A percentile compares a stretch with the other conserved stretches of the same genome.
Evolutionary conservation across 495 filamentous ascomycete genomes (phyloP).

Genomic region (Aspergillus conjunctus): DNA sequence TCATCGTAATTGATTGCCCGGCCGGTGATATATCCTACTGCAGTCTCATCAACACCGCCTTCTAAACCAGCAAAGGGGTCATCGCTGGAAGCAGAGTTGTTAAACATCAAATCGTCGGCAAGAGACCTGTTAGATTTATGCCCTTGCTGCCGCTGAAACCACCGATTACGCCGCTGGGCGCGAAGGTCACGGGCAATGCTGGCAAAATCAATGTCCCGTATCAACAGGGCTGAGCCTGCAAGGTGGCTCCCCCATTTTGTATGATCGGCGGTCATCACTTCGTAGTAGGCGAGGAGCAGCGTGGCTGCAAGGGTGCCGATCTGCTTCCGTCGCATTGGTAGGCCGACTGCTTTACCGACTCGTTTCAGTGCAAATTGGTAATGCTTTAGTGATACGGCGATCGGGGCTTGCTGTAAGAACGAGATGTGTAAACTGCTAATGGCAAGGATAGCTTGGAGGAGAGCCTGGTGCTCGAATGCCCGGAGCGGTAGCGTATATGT

Average conservation of each 20-base stretch:
- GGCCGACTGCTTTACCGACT: conserved; percentile 71
- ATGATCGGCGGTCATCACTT: conserved; percentile 93
- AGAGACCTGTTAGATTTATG: conserved; percentile 22
- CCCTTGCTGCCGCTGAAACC: conserved; percentile 28
- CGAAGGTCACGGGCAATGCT: conserved; percentile 71
- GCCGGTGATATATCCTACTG: conserved; percentile 50
- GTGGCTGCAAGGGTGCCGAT: conserved; percentile 85
- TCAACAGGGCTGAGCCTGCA: conserved; percentile 76
- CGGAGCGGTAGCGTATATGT: conserved; percentile 85
- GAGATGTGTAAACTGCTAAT: conserved; percentile 87
- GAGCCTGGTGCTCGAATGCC: conserved; percentile 77
- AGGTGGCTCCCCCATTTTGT: conserved; percentile 94
- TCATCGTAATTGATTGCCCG: conserved; percentile 49
- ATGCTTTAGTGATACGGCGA: conserved; percentile 83
- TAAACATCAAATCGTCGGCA: conserved; percentile 23
- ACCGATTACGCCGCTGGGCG: conserved; percentile 43
- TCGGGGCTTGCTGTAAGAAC: conserved; percentile 69
- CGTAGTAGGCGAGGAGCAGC: conserved; percentile 87
- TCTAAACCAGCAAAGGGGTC: conserved; percentile 51
- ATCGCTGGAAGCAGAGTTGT: conserved; percentile 32
- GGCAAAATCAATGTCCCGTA: conserved; percentile 79
- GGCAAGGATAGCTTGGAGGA: conserved; percentile 91
- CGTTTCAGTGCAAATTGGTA: conserved; percentile 84
- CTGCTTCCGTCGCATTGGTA: conserved; percentile 70
- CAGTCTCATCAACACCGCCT: conserved; percentile 38